Conservation (phyloP, 768 basidiomycete genomes). For the Boletus barrowsii region DNA sequence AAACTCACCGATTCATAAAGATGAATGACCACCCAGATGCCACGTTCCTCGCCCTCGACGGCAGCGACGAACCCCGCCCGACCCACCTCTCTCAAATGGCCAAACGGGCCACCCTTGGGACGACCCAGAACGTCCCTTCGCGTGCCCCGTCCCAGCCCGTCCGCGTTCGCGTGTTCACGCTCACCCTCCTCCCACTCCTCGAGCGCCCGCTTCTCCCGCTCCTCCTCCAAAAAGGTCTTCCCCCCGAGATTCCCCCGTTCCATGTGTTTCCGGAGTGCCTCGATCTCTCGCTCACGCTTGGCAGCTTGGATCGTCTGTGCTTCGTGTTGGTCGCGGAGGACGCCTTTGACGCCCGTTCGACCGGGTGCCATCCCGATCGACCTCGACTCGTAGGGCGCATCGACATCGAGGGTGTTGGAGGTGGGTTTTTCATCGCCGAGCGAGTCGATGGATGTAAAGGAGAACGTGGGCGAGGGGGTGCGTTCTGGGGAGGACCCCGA, state of each 20-base stretch:
- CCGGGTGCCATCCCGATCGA: constrained; percentile 85
- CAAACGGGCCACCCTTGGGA: constrained; percentile 57
- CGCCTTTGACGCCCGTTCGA: constrained; percentile 85
- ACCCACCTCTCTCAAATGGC: constrained; percentile 80
- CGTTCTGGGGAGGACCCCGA: constrained; percentile 60
- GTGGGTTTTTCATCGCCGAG: constrained; percentile 45
- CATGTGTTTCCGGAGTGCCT: constrained; percentile 53
- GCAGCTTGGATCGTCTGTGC: constrained; percentile 55
- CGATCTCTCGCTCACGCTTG: constrained; percentile 49
- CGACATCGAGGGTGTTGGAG: constrained; percentile 32
- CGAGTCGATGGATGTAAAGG: constrained; percentile 16
- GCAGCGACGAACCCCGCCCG: constrained; percentile 67
- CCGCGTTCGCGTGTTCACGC: too few relatives aligned
- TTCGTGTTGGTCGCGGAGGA: constrained; percentile 78
- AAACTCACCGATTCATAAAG: constrained; percentile 79
- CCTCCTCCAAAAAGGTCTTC: constrained; percentile 77
- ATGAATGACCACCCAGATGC: constrained; percentile 82
- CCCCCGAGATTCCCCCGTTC: constrained; percentile 64
- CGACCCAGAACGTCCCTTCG: constrained; percentile 46
- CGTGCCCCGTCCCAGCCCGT: not conserved
- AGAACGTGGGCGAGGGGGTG: constrained; percentile 50
- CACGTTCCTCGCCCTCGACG: constrained; percentile 66
- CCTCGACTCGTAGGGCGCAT: constrained; percentile 48
- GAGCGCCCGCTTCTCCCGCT: constrained; percentile 48
- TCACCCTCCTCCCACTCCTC: constrained; percentile 40